Evolutionary conservation across 2,329 filamentous ascomycete genomes (phyloP), one percentile per base, ranked within the genome.

Genomic region (Cercospora sp.): DNA sequence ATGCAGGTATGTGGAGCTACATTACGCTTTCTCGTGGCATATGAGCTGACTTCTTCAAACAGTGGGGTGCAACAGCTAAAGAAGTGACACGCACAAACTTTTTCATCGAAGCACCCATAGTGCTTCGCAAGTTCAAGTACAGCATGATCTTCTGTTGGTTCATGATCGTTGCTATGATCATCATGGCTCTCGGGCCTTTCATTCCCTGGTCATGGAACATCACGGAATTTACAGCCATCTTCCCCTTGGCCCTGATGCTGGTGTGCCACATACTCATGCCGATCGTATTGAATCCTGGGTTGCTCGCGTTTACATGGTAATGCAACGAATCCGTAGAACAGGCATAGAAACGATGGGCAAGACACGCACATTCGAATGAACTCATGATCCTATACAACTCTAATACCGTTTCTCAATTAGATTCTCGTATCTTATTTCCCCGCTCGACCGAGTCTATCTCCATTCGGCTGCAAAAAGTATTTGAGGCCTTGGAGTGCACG

Each of bases 81-180:
- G 93, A 96, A 81, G 87, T 87, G 60, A 90, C 93, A 74, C 89
- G 90, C 75, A 90, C 90, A 28, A 91, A 92, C 79, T 96, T 96
- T 81, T 94, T 94, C 81, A 90, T 92, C 68, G 92, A 95, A 77
- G 87, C 94, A 18, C 90, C 90, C 36, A 91, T 90, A 77, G 91
- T 96, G 48, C 78, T 94, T 61, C 90, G 89, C 80, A 89, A 87
- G 79, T 94, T 94, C 84, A 93, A 90, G 82, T 91, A 87, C 79
- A 87, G 85, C 64, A 91, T 92, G 78, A 76, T 87, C 58, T 87
- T 91, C 72, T 83, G 87, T 1, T 77, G 87, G 36, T 55, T 87
- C 30, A 85, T 85, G 69, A 87, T 91, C 66, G 79, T 80, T 20
- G 84, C 79, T 72, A 91, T 93, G 84, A 79, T 92, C 72, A 82